Conservation (phyloP, 139 green algal genomes). For the Deuterostichococcus epilithicus region DNA sequence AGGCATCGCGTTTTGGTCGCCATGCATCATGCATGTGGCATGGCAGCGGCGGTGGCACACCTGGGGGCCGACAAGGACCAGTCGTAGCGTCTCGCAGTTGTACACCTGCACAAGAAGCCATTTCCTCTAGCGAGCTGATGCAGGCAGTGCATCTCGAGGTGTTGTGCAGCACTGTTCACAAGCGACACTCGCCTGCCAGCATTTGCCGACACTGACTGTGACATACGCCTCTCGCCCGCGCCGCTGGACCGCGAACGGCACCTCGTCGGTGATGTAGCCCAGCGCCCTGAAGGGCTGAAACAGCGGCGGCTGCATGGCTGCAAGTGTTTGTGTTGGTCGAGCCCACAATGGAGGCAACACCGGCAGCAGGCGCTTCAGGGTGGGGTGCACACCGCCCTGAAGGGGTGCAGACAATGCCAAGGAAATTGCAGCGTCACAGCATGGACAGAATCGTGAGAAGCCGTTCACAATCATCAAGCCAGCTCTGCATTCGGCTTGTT, state of each 20-base stretch:
- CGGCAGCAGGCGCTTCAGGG: background rate
- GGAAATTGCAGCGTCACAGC: too few species aligned
- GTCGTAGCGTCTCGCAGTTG: constrained; percentile 73
- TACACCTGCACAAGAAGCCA: constrained; percentile 85
- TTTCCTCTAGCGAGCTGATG: background rate
- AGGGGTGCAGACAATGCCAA: too few species aligned
- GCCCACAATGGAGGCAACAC: too few species aligned
- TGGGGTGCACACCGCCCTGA: too few species aligned
- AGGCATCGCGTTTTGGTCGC: background rate
- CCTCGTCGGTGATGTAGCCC: constrained; percentile 85
- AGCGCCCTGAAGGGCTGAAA: constrained; percentile 85
- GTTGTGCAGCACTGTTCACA: background rate
- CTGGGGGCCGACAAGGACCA: constrained; percentile 79
- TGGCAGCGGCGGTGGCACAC: background rate
- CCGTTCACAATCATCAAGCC: too few species aligned
- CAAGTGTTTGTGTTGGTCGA: too few species aligned
- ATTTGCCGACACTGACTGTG: constrained; percentile 83
- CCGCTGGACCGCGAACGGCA: constrained; percentile 77
- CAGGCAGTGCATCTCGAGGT: background rate
- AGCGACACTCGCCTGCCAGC: constrained; percentile 80
- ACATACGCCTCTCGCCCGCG: constrained; percentile 77
- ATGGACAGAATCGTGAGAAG: too few species aligned
- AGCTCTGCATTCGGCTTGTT: too few species aligned
- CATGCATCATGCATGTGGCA: background rate
- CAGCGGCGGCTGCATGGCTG: constrained; percentile 33